Conservation (phyloP, 345 rosid genomes). For the Citrus inodora region DNA sequence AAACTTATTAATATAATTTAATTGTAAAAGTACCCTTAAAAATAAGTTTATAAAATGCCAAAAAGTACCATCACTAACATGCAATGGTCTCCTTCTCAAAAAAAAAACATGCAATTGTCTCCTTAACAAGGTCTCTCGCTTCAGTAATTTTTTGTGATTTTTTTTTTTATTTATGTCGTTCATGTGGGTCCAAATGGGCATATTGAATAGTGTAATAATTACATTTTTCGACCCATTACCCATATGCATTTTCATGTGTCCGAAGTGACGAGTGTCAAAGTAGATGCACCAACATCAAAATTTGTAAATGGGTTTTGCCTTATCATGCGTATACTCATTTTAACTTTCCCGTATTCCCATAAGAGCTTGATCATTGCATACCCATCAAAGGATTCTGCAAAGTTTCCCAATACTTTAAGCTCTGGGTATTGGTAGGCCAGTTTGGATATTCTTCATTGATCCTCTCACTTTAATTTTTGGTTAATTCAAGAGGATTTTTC, state of each 20-base stretch:
- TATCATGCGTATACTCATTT: neutral
- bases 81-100: neutral
- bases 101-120: neutral
- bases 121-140: neutral
- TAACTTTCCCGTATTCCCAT: constrained; percentile 25
- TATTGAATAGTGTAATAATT: neutral
- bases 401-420: constrained; percentile 2
- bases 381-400: constrained; percentile 9
- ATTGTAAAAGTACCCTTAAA: too few species aligned
- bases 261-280: neutral
- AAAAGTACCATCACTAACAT: neutral
- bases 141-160: neutral
- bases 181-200: constrained; percentile 1
- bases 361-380: constrained; percentile 9
- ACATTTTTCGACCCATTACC: constrained; percentile 1
- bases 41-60: neutral
- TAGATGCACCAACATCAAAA: neutral
- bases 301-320: neutral
- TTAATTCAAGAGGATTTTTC: neutral
- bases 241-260: neutral
- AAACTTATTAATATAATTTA: neutral
- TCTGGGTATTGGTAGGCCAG: constrained; percentile 9
- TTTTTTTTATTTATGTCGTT: too few species aligned
- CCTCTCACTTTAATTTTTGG: neutral
- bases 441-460: neutral